Evolutionary conservation across 768 basidiomycete species (phyloP).

Genomic region (Calocybe indica): DNA sequence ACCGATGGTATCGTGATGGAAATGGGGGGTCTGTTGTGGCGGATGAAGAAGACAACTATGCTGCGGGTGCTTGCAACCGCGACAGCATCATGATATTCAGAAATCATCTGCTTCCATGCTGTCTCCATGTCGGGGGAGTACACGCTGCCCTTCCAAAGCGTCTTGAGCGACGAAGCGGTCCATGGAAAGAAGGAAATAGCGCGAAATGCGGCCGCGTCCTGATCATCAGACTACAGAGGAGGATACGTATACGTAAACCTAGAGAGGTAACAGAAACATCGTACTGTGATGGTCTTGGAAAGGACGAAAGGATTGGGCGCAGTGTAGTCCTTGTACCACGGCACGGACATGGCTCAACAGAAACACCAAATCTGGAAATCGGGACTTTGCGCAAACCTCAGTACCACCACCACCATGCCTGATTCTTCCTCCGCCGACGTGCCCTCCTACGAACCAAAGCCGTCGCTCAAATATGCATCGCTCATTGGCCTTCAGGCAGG

Average conservation of each 20-base stretch:
- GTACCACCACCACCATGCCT: conserved; percentile 27
- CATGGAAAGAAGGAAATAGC: conserved; percentile 46
- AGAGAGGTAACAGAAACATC: conserved; percentile 16
- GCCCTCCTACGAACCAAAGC: conserved; percentile 40
- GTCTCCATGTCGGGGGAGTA: conserved; percentile 21
- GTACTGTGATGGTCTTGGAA: conserved; percentile 36
- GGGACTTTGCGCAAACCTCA: conserved; percentile 20
- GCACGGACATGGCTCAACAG: conserved; percentile 10
- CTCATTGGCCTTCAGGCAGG: conserved; percentile 58
- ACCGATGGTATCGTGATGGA: conserved; percentile 31
- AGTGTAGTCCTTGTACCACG: conserved; percentile 32
- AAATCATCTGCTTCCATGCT: conserved; percentile 41
- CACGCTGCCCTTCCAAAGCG: conserved; percentile 30
- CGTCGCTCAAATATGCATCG: conserved; percentile 50
- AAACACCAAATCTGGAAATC: conserved; percentile 21
- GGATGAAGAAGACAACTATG: conserved; percentile 32
- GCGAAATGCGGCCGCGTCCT: conserved; percentile 26
- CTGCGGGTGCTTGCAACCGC: conserved; percentile 36
- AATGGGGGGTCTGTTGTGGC: conserved; percentile 22
- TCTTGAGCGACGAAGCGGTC: conserved; percentile 28
- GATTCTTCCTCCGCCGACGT: conserved; percentile 18
- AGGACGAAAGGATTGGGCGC: conserved; percentile 35
- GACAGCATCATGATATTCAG: conserved; percentile 45
- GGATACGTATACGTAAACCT: background rate
- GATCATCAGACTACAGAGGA: conserved; percentile 19